These are phyloP conservation scores for Physcia stellaris DNA, from an alignment of 495 filamentous ascomycete genomes.

Conservation along the genomic window DNA sequence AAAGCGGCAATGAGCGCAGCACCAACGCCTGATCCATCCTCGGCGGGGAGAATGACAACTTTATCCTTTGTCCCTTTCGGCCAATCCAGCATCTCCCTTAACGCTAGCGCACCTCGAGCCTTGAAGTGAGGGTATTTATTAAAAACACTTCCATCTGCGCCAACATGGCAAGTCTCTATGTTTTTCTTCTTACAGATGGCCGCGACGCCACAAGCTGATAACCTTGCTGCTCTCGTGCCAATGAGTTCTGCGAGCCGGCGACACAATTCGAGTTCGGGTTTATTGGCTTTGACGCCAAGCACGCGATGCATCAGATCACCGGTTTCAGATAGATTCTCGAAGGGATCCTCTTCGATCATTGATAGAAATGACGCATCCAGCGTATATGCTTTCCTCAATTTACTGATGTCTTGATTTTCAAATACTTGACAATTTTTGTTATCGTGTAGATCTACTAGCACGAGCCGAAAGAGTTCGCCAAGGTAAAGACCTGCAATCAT, in stretches of 20 bases:
- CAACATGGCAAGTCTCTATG: slow-evolving; percentile 76
- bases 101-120: slow-evolving; percentile 70
- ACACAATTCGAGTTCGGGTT: slow-evolving; percentile 70
- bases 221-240: slow-evolving; percentile 81
- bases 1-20: slow-evolving; percentile 88
- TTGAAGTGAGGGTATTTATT: slow-evolving; percentile 99
- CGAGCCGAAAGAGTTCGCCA: slow-evolving; percentile 86
- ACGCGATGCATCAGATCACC: slow-evolving; percentile 61
- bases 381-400: slow-evolving; percentile 68
- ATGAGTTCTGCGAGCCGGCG: slow-evolving; percentile 85
- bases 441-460: slow-evolving; percentile 72
- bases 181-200: slow-evolving; percentile 94
- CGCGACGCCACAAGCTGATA: slow-evolving; percentile 86
- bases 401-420: slow-evolving; percentile 62
- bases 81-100: slow-evolving; percentile 93
- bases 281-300: slow-evolving; percentile 52
- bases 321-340: slow-evolving; percentile 84
- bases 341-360: slow-evolving; percentile 88
- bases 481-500: slow-evolving; percentile 95
- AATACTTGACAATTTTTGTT: slow-evolving; percentile 68
- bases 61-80: slow-evolving; percentile 64
- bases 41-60: slow-evolving; percentile 71
- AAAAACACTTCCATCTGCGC: slow-evolving; percentile 91
- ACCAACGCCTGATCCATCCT: slow-evolving; percentile 94
- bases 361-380: slow-evolving; percentile 92